Percentiles rank a stretch among this genome's conserved stretches.
These are phyloP conservation scores for Venturia oleaginea DNA, from an alignment of 2,329 filamentous ascomycete species.

Conservation along the genomic window DNA sequence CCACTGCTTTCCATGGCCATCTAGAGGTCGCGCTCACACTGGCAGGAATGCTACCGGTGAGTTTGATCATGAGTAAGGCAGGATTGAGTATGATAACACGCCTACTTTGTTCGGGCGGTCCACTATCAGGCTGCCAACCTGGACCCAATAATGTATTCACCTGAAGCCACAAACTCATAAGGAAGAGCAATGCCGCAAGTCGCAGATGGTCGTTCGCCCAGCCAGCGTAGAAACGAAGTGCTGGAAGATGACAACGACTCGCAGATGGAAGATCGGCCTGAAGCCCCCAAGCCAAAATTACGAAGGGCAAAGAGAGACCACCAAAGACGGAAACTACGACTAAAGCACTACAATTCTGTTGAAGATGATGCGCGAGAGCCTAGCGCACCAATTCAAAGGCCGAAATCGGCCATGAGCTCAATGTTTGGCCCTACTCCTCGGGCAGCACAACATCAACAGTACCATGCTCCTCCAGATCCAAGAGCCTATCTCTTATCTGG, in stretches of 20 bases:
- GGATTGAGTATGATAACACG: neutral
- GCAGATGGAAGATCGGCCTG: neutral
- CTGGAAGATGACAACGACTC: neutral
- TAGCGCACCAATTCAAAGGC: neutral
- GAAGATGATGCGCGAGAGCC: neutral
- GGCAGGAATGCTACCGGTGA: neutral
- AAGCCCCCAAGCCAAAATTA: neutral
- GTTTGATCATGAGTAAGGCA: neutral
- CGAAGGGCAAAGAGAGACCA: neutral
- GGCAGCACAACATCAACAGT: neutral
- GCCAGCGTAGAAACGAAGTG: neutral
- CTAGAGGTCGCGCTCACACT: neutral
- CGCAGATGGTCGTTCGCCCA: neutral
- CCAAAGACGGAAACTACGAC: neutral
- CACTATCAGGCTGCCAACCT: neutral
- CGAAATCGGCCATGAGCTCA: neutral
- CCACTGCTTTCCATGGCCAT: neutral
- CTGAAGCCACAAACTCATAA: neutral
- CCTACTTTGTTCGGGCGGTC: neutral
- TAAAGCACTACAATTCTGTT: neutral
- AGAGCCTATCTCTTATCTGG: too few species aligned
- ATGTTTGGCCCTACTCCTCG: neutral
- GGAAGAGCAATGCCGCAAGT: neutral
- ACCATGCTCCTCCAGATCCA: neutral
- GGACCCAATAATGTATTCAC: too few species aligned